These are phyloP conservation scores for Mucor mucedo DNA, from an alignment of 371 early-diverging fungal species.

Conservation along the genomic window DNA sequence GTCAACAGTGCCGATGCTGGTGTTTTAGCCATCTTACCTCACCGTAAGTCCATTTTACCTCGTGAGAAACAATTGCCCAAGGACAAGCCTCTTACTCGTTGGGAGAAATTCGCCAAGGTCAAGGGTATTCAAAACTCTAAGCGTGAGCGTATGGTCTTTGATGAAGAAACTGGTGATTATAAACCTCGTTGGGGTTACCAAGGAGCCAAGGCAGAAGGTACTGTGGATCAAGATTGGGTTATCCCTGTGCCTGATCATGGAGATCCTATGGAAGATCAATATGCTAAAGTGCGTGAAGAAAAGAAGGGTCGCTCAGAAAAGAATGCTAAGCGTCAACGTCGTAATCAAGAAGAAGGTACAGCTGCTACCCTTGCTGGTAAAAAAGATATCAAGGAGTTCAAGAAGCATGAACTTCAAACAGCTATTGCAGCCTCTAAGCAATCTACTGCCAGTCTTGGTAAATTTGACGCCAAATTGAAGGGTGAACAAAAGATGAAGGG, in stretches of 20 bases:
- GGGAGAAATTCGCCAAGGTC: slow-evolving; percentile 99
- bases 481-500: slow-evolving; percentile 85
- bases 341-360: slow-evolving; percentile 82
- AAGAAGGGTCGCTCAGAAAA: slow-evolving; percentile 89
- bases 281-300: slow-evolving; percentile 72
- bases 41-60: slow-evolving; percentile 70
- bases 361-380: slow-evolving; percentile 59
- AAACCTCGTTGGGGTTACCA: slow-evolving; percentile 93
- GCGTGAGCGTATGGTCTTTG: slow-evolving; percentile 82
- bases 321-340: slow-evolving; percentile 82
- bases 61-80: slow-evolving; percentile 94
- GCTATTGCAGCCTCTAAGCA: slow-evolving; percentile 71
- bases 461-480: slow-evolving; percentile 81
- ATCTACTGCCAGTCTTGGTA: slow-evolving; percentile 90
- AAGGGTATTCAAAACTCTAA: slow-evolving; percentile 97
- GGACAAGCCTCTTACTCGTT: slow-evolving; percentile 89
- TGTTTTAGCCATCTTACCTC: slow-evolving; percentile 84
- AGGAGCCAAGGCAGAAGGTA: slow-evolving; percentile 68
- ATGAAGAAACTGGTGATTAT: slow-evolving; percentile 89
- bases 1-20: slow-evolving; percentile 75
- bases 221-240: slow-evolving; percentile 82
- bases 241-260: slow-evolving; percentile 85
- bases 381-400: slow-evolving; percentile 52
- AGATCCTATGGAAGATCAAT: slow-evolving; percentile 90
- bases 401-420: slow-evolving; percentile 73